Conservation (phyloP, 108 stramenopile species). For the Conticribra guillardii region DNA sequence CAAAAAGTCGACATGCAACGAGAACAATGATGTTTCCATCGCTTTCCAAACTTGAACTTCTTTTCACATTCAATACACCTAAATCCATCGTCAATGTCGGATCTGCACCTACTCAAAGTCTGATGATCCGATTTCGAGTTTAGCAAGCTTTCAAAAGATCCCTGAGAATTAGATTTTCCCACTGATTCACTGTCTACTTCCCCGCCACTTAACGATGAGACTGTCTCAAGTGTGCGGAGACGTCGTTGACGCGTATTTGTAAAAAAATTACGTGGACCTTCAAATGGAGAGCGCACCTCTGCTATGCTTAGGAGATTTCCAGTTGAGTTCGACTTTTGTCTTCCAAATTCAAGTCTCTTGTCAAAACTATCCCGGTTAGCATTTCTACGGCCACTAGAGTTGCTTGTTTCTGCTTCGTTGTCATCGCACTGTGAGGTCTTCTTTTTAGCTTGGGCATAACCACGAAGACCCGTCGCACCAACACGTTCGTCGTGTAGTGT, state of each 20-base stretch:
- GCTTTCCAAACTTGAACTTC: conserved; percentile 51
- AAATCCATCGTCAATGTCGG: conserved; percentile 36
- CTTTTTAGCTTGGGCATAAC: conserved; percentile 23
- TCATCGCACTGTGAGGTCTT: not conserved
- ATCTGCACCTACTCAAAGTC: not conserved
- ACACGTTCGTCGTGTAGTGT: conserved; percentile 45
- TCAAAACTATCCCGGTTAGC: not conserved
- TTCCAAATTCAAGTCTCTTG: not conserved
- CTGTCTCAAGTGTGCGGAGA: not conserved
- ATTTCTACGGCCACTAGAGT: not conserved
- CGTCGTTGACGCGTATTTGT: not conserved
- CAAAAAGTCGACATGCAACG: conserved; percentile 62
- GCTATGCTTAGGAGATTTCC: not conserved
- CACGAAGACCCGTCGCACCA: conserved; percentile 39
- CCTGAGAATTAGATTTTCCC: no score
- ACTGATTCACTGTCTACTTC: not conserved
- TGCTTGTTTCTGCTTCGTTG: not conserved
- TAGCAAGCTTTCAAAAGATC: no score
- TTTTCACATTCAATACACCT: conserved; percentile 53
- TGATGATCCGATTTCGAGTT: not conserved
- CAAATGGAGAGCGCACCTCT: no score
- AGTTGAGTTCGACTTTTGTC: not conserved
- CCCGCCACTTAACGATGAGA: not conserved
- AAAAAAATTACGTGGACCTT: no score
- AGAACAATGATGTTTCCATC: conserved; percentile 60